Percentiles rank a stretch among this genome's conserved stretches.
Evolutionary conservation across 148 eudicot genomes (phyloP).

Genomic region (Cornus suecica): DNA sequence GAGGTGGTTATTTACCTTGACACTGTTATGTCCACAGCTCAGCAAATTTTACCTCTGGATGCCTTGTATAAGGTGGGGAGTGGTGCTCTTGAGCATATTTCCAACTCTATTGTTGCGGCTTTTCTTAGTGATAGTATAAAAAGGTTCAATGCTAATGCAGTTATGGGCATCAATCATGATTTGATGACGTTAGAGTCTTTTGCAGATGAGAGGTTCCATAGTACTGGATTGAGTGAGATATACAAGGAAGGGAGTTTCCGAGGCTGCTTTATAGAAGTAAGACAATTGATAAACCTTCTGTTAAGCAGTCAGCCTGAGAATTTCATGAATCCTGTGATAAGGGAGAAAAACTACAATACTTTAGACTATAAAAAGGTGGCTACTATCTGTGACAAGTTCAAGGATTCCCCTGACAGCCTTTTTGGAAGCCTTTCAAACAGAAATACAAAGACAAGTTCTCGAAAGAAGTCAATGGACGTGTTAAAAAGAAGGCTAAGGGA

Average conservation of each 20-base stretch:
- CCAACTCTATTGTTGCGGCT: conserved; percentile 61
- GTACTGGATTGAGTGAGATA: conserved; percentile 74
- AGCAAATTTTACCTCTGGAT: conserved; percentile 77
- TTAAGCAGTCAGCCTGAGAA: conserved; percentile 88
- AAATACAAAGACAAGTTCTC: conserved; percentile 67
- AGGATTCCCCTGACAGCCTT: conserved; percentile 79
- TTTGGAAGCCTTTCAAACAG: conserved; percentile 90
- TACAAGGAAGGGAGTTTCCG: conserved; percentile 71
- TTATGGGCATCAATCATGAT: conserved; percentile 60
- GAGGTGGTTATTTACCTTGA: conserved; percentile 77
- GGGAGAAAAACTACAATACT: conserved; percentile 65
- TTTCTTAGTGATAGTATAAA: conserved; percentile 79
- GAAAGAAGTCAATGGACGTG: conserved; percentile 81
- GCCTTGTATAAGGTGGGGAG: conserved; percentile 81
- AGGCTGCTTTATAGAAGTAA: conserved; percentile 67
- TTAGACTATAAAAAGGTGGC: conserved; percentile 83
- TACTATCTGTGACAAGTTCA: conserved; percentile 79
- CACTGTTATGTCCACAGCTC: conserved; percentile 77
- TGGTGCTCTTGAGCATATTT: conserved; percentile 90
- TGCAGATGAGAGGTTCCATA: conserved; percentile 76
- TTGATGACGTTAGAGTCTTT: conserved; percentile 69
- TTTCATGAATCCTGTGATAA: conserved; percentile 90
- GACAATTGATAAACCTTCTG: conserved; percentile 79
- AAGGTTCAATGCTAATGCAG: conserved; percentile 83
- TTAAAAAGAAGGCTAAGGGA: conserved; percentile 76